These are phyloP conservation scores for Hypoxylon sp. DNA, from an alignment of 2,329 filamentous ascomycete genomes.

Conservation along the genomic window DNA sequence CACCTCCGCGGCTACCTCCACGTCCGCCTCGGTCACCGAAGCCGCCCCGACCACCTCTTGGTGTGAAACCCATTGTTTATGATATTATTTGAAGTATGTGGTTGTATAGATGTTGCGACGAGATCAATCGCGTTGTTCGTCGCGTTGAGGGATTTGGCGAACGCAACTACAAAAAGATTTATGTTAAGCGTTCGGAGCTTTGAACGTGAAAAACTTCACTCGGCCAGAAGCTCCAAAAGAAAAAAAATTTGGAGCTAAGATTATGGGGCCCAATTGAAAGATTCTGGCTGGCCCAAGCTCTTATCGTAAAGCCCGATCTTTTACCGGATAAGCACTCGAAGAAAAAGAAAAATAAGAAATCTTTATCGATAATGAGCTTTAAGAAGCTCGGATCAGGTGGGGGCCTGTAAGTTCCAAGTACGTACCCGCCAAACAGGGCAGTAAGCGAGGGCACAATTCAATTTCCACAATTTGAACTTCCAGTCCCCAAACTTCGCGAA, in stretches of 20 bases:
- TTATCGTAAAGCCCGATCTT: constrained; percentile 18
- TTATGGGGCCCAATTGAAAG: constrained; percentile 19
- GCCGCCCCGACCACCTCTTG: constrained; percentile 54
- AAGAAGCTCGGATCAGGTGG: constrained; percentile 13
- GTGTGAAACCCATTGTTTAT: constrained; percentile 55
- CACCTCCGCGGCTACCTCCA: constrained; percentile 38
- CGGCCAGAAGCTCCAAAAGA: constrained; percentile 34
- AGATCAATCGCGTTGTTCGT: constrained; percentile 20
- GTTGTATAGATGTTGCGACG: constrained; percentile 17
- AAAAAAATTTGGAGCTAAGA: constrained; percentile 44
- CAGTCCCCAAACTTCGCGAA: constrained; percentile 53
- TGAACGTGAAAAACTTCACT: constrained; percentile 27
- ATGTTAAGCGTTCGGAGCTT: constrained; percentile 24
- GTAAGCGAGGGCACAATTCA: constrained; percentile 62
- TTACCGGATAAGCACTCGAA: constrained; percentile 21
- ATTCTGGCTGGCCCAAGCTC: constrained; percentile 33
- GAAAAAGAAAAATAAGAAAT: constrained; percentile 3
- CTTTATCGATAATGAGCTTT: constrained; percentile 24
- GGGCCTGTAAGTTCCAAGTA: constrained; percentile 15
- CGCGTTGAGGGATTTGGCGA: constrained; percentile 26
- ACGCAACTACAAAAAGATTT: constrained; percentile 34
- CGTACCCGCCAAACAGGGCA: constrained; percentile 41
- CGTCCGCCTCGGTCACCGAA: constrained; percentile 50
- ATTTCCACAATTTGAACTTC: constrained; percentile 57
- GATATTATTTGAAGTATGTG: constrained; percentile 12